Evolutionary conservation across 495 filamentous ascomycete genomes (phyloP).

Genomic region (Copromyces sp.): DNA sequence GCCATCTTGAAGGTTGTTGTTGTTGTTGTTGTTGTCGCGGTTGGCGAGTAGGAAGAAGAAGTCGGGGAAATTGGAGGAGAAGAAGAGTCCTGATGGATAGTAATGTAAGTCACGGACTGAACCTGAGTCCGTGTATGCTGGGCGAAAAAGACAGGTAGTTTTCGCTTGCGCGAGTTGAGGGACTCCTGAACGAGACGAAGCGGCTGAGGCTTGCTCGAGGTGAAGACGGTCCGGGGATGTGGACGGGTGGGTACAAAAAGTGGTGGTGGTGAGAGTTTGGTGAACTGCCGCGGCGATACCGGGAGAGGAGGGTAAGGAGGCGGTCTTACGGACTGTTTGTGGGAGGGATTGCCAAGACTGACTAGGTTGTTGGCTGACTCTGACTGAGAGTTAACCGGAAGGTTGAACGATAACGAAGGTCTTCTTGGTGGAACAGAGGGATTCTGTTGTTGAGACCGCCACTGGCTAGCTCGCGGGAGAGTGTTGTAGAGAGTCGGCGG

Average conservation of each 20-base stretch:
- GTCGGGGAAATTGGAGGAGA: constrained; percentile 12
- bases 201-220: constrained; percentile 13
- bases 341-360: not conserved
- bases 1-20: constrained; percentile 9
- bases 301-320: not conserved
- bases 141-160: constrained; percentile 20
- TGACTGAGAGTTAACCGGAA: not conserved
- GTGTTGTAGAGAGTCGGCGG: not conserved
- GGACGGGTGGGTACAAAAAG: not conserved
- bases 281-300: not conserved
- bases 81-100: constrained; percentile 40
- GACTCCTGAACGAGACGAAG: constrained; percentile 19
- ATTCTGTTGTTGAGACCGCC: not conserved
- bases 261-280: not conserved
- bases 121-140: constrained; percentile 14
- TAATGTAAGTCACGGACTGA: constrained; percentile 28
- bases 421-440: not conserved
- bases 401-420: not conserved
- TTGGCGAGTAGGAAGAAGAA: not conserved
- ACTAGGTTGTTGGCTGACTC: not conserved
- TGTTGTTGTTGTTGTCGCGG: not conserved
- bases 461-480: not conserved
- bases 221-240: constrained; percentile 11
- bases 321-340: not conserved
- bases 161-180: constrained; percentile 8